Evolutionary conservation across 2,329 filamentous ascomycete species (phyloP).

Genomic region (Aspergillus aculeatus): DNA sequence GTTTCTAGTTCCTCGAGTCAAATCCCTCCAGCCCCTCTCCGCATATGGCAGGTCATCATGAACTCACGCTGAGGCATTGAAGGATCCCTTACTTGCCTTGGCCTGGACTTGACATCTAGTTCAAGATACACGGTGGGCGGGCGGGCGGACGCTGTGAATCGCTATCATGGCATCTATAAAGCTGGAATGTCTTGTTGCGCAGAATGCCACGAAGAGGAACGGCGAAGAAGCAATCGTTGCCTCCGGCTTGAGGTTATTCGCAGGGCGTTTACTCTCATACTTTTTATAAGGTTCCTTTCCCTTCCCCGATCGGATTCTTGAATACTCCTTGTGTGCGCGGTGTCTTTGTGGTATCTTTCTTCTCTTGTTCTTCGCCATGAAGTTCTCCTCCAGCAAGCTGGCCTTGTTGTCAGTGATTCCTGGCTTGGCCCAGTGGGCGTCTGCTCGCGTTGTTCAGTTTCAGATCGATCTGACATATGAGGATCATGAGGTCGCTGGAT

Average conservation of each 20-base stretch:
- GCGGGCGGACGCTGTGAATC: not conserved
- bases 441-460: conserved; percentile 9
- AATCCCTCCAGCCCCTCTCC: not conserved
- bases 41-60: not conserved
- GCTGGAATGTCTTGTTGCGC: not conserved
- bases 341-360: not conserved
- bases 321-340: not conserved
- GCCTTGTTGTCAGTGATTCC: conserved; percentile 5
- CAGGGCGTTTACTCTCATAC: not conserved
- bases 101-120: not conserved
- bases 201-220: not conserved
- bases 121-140: not conserved
- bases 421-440: conserved; percentile 11
- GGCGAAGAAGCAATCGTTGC: not conserved
- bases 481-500: conserved; percentile 24
- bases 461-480: conserved; percentile 26
- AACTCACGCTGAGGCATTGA: not conserved
- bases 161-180: not conserved
- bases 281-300: not conserved
- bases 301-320: not conserved
- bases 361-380: not conserved
- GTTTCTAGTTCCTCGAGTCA: not conserved
- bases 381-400: not conserved
- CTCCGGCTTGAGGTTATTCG: not conserved
- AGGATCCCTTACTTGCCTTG: not conserved